Evolutionary conservation across 805 yeast species (phyloP), one percentile per base, ranked within the genome.

Genomic region (Hanseniaspora mollemarum): DNA sequence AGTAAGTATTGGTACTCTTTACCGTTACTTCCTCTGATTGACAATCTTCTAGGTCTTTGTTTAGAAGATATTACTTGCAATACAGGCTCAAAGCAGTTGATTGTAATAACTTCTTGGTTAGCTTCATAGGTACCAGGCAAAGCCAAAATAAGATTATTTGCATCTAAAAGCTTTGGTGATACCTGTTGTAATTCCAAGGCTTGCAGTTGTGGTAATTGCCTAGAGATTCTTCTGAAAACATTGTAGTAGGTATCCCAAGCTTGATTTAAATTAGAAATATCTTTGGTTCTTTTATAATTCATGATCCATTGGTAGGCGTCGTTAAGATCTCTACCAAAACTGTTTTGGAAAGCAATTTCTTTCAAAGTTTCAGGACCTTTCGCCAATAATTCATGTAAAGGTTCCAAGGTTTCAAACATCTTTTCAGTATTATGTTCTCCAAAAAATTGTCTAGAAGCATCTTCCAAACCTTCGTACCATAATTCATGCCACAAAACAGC

Each of bases 231-330:
- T 57, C 95, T 77, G 77, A 90, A 92, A 2, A 92, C 96, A 57
- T 83, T 83, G 65, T 90, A 88, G 62, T 90, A 90, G 16, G 88
- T 81, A 63, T 90, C 97, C 98, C 98, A 90, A 0, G 97, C 97
- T 65, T 92, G 97, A 60, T 88, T 87, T 65, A 90, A 67, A 58
- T 87, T 90, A 22, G 94, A 81, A 45, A 81, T 77, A 62, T 92
- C 97, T 53, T 81, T 84, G 0, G 94, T 83, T 42, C 87, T 72
- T 62, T 86, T 81, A 68, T 78, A 92, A 60, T 86, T 85, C 62
- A 80, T 71, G 1, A 88, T 82, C 96, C 96, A 90, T 59, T 87
- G 95, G 59, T 83, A 80, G 0, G 98, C 98, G 64, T 87, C 95
- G 28, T 78, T 80, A 53, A 92, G 70, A 56, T 92, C 99, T 54